Base-by-base conservation (phyloP, 2,329 filamentous ascomycete species). In the Fusarium subtropicale region DNA sequence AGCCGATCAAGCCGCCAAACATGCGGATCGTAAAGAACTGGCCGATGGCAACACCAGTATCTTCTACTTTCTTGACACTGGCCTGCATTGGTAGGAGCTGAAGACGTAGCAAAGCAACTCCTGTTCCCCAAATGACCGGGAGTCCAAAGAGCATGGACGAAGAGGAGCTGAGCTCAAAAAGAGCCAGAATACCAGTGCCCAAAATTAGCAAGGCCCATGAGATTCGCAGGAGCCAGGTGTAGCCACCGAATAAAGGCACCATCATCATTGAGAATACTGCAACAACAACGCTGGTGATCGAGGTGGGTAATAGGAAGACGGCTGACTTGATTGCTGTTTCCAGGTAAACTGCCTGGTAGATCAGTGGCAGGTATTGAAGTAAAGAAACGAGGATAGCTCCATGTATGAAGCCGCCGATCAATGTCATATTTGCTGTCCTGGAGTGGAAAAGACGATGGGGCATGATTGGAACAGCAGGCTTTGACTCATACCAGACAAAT, bases 201-300 rank as follows among this genome's bases (percentile, higher is more conserved):
- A 64, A 15, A 15, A 46, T 10, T 2, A 64, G 20, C 1, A 64
- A 9, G 1, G 30, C 59, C 61, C 61, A 64, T 2, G 61, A 64
- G 0, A 58, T 10, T 9, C 61, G 34, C 9, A 64, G 6, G 3
- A 64, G 38, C 61, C 59, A 64, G 3, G 45, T 46, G 13, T 64
- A 64, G 2, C 61, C 59, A 12, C 61, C 59, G 10, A 64, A 64
- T 0, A 64, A 5, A 1, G 61, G 61, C 1, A 64, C 61, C 59
- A 64, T 64, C 59, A 64, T 64, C 61, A 64, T 64, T 1, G 61
- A 64, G 28, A 64, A 20, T 0, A 64, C 59, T 22, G 61, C 51
- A 7, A 64, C 31, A 7, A 64, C 34, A 2, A 64, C 59, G 5
- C 61, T 64, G 7, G 56, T 28, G 10, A 64, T 36, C 0, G 41